Conservation (phyloP, 768 basidiomycete genomes). For the Tricholoma terreum region DNA sequence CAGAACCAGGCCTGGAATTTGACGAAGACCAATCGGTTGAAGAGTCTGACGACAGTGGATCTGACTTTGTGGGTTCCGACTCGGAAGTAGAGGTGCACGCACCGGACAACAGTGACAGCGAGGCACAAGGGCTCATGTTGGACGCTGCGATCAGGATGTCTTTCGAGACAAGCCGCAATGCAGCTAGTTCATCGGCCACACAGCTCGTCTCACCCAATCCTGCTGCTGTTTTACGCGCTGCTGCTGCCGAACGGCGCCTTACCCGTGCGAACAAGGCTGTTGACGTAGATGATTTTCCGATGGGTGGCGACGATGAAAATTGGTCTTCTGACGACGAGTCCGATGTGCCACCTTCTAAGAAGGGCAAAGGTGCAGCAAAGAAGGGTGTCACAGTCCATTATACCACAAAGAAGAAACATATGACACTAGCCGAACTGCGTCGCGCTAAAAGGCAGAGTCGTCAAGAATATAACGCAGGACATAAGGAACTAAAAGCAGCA, state of each 20-base stretch:
- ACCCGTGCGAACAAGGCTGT: constrained; percentile 27
- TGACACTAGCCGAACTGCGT: constrained; percentile 34
- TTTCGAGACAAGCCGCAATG: constrained; percentile 34
- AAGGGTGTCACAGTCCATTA: constrained; percentile 15
- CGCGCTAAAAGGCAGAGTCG: constrained; percentile 26
- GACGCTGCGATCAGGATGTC: constrained; percentile 56
- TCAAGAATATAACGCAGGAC: constrained; percentile 18
- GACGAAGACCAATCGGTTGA: constrained; percentile 35
- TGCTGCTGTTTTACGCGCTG: constrained; percentile 43
- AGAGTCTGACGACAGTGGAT: constrained; percentile 57
- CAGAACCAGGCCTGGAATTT: constrained; percentile 39
- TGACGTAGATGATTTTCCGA: constrained; percentile 31
- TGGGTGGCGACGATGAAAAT: constrained; percentile 16
- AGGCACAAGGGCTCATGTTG: constrained; percentile 53
- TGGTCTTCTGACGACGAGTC: constrained; percentile 26
- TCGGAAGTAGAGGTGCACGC: constrained; percentile 35
- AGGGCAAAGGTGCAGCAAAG: constrained; percentile 27
- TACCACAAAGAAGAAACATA: constrained; percentile 20
- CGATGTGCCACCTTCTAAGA: constrained; percentile 26
- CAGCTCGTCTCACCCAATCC: constrained; percentile 34
- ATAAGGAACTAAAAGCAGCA: constrained; percentile 38
- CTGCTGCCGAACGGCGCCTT: constrained; percentile 54
- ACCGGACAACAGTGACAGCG: constrained; percentile 25
- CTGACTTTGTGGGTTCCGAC: constrained; percentile 53
- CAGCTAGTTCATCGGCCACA: constrained; percentile 36